A percentile compares a stretch with the other conserved stretches of the same genome.
Conservation (phyloP, 2,329 filamentous ascomycete species). For the Colletotrichum aenigma region DNA sequence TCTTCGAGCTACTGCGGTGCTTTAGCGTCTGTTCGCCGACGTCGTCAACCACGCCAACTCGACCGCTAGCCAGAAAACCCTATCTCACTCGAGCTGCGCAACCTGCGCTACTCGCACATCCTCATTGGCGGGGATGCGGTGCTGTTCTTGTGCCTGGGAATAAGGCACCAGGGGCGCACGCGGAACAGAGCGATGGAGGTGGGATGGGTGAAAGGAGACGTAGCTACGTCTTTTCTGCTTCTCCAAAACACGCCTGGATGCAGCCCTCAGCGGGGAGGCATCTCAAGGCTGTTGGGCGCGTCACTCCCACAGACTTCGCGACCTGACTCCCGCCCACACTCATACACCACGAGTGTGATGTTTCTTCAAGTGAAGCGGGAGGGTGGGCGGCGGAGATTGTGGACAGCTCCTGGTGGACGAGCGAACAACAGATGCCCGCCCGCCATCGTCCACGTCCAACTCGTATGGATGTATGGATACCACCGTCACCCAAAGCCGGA, state of each 20-base stretch:
- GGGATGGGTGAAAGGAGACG: not conserved
- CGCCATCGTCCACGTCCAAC: not conserved
- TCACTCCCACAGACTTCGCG: not conserved
- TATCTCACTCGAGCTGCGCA: not conserved
- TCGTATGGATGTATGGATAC: not conserved
- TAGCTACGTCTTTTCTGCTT: not conserved
- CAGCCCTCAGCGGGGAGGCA: not conserved
- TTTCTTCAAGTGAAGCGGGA: not conserved
- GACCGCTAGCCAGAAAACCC: not conserved
- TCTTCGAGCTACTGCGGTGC: not conserved
- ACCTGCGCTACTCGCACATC: not conserved
- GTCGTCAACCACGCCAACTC: slow-evolving; percentile 1
- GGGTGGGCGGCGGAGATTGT: not conserved
- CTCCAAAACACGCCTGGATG: not conserved
- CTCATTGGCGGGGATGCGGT: not conserved
- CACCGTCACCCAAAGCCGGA: not conserved
- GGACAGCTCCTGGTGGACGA: not conserved
- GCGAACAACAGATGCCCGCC: not conserved
- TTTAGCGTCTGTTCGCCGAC: slow-evolving; percentile 17
- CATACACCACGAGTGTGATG: not conserved
- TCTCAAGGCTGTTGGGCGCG: not conserved
- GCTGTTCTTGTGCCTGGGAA: not conserved
- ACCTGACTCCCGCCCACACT: not conserved
- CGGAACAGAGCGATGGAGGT: not conserved
- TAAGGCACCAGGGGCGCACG: not conserved